Conservation (phyloP, 2,329 filamentous ascomycete species). For the Zymoseptoria crescenta region DNA sequence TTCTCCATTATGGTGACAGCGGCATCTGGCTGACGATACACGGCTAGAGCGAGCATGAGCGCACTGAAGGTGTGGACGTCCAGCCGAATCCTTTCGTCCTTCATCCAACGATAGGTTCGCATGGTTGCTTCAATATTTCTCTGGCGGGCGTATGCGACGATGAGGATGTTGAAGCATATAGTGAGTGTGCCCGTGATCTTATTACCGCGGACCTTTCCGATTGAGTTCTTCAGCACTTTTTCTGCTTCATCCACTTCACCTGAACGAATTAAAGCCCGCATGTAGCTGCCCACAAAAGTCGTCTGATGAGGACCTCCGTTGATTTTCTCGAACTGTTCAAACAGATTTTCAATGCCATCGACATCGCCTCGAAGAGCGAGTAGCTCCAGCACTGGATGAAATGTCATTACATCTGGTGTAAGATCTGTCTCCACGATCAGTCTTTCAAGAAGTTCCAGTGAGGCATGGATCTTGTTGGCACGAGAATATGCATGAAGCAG, state of each 20-base stretch:
- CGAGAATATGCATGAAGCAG: constrained; percentile 64
- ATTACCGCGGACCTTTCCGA: constrained; percentile 33
- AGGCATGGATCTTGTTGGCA: constrained; percentile 58
- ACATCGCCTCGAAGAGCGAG: constrained; percentile 65
- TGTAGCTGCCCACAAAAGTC: constrained; percentile 55
- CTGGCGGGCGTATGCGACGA: constrained; percentile 60
- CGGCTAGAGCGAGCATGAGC: constrained; percentile 51
- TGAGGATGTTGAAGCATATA: constrained; percentile 69
- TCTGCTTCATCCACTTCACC: constrained; percentile 36
- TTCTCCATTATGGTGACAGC: constrained; percentile 47
- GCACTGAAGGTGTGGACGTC: constrained; percentile 54
- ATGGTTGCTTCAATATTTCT: constrained; percentile 51
- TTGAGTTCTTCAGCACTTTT: constrained; percentile 49
- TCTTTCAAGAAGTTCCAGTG: constrained; percentile 55
- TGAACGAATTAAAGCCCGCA: constrained; percentile 53
- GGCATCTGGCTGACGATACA: constrained; percentile 46
- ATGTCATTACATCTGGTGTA: constrained; percentile 55
- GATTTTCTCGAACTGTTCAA: constrained; percentile 52
- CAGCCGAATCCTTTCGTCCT: constrained; percentile 41
- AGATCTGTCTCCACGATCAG: constrained; percentile 43
- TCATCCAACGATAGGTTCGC: constrained; percentile 50
- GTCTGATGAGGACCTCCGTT: constrained; percentile 44
- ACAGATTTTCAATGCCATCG: constrained; percentile 57
- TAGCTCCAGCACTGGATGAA: constrained; percentile 66
- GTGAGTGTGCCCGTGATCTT: constrained; percentile 47